Percentiles rank a stretch among this genome's conserved stretches.
Conservation (phyloP, 345 rosid species). For the Erodium maritimum region DNA sequence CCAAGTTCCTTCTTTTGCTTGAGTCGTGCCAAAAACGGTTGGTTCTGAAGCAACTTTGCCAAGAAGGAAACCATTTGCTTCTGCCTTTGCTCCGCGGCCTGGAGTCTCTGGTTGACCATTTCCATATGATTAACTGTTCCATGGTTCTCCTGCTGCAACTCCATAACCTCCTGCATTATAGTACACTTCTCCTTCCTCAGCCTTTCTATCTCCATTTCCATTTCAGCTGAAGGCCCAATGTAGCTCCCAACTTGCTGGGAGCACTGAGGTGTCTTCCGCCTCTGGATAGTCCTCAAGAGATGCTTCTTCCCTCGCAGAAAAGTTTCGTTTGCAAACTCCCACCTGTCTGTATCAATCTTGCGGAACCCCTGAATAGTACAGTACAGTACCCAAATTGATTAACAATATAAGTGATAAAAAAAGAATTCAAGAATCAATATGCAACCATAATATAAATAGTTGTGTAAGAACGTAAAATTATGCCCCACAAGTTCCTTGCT, state of each 20-base stretch:
- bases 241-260: constrained; percentile 42
- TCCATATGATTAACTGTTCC: constrained; percentile 44
- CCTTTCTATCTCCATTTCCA: constrained; percentile 47
- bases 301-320: constrained; percentile 71
- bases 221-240: constrained; percentile 36
- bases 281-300: constrained; percentile 71
- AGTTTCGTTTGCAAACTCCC: constrained; percentile 91
- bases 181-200: constrained; percentile 47
- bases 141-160: constrained; percentile 45
- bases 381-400: constrained; percentile 19
- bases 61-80: constrained; percentile 64
- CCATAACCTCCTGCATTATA: constrained; percentile 50
- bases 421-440: constrained; percentile 3
- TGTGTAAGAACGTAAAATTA: too few relatives aligned
- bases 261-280: constrained; percentile 73
- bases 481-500: too few relatives aligned
- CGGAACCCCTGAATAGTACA: constrained; percentile 54
- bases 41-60: constrained; percentile 58
- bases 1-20: constrained; percentile 37
- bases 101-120: constrained; percentile 42
- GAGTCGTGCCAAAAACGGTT: constrained; percentile 40
- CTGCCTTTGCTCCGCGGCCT: constrained; percentile 63
- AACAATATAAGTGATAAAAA: constrained; percentile 24
- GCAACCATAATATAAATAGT: not conserved
- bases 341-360: constrained; percentile 72